A percentile compares a stretch with the other conserved stretches of the same genome.
Evolutionary conservation across 176 grass and related monocot species (phyloP).

Genomic region (Saccharum spontaneum): DNA sequence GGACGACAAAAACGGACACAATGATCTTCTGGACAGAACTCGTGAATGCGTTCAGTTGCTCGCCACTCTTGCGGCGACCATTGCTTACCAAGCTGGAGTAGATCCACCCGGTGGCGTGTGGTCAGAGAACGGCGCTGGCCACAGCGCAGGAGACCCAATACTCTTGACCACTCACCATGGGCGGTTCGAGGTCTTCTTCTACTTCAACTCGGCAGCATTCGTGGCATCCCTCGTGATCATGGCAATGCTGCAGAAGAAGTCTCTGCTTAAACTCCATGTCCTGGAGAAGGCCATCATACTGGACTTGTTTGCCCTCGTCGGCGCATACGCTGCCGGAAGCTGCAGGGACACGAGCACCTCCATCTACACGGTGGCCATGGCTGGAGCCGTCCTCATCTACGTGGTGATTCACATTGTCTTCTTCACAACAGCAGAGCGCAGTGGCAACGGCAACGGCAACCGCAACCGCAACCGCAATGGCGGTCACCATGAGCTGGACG

Average conservation of each 20-base stretch:
- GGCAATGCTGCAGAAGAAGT: constrained; percentile 3
- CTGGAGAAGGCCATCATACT: not conserved
- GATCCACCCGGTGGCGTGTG: not conserved
- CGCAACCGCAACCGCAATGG: too few relatives aligned
- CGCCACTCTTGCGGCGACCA: not conserved
- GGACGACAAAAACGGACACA: too few relatives aligned
- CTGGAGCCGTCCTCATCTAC: not conserved
- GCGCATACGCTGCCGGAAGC: not conserved
- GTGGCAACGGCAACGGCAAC: too few relatives aligned
- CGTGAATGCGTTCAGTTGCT: not conserved
- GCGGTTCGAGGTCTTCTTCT: constrained; percentile 24
- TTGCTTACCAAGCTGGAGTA: not conserved
- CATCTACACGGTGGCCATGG: not conserved
- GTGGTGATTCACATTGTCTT: not conserved
- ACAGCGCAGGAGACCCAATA: not conserved
- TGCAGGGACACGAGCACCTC: not conserved
- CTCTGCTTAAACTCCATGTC: not conserved
- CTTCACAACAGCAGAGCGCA: not conserved
- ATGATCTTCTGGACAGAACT: not conserved
- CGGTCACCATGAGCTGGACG: too few relatives aligned
- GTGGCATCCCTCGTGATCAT: constrained; percentile 40
- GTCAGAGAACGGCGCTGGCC: not conserved
- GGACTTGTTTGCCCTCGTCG: not conserved
- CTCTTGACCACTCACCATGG: not conserved
- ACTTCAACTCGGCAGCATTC: constrained; percentile 36